phyloP scores from a whole-genome alignment of 805 yeast genomes.

The Wickerhamomyces sydowiorum region DNA sequence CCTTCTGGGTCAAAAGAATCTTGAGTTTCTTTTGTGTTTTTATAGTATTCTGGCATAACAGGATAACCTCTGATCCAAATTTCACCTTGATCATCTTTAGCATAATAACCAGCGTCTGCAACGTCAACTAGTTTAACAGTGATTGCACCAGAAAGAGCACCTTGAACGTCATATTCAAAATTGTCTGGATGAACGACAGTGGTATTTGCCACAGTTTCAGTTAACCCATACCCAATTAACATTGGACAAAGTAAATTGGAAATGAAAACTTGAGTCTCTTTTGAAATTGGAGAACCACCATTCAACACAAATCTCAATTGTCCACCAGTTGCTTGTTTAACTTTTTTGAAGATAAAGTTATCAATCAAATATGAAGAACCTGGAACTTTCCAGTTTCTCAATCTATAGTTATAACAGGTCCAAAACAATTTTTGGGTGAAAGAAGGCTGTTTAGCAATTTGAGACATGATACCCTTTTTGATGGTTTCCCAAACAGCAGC shows the following conservation, averaged over 20 bases:
- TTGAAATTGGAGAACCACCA: constrained; percentile 90
- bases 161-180: constrained; percentile 73
- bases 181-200: constrained; percentile 58
- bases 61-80: constrained; percentile 71
- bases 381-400: constrained; percentile 63
- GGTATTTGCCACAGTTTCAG: constrained; percentile 92
- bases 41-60: constrained; percentile 72
- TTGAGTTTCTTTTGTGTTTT: constrained; percentile 75
- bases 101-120: constrained; percentile 84
- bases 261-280: constrained; percentile 77
- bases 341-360: constrained; percentile 71
- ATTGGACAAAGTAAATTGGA: constrained; percentile 73
- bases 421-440: constrained; percentile 79
- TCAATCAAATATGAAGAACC: constrained; percentile 63
- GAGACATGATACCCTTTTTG: constrained; percentile 82
- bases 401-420: constrained; percentile 76
- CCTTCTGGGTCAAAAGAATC: constrained; percentile 67
- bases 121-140: constrained; percentile 90
- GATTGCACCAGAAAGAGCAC: constrained; percentile 76
- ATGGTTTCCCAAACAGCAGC: constrained; percentile 98
- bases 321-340: constrained; percentile 95
- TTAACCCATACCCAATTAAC: constrained; percentile 93
- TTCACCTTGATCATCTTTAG: constrained; percentile 92
- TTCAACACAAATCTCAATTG: constrained; percentile 63
- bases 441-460: constrained; percentile 61